A percentile compares a stretch with the other conserved stretches of the same genome.
Evolutionary conservation across 306 rosid genomes (phyloP).

Genomic region (Quercus rubra): DNA sequence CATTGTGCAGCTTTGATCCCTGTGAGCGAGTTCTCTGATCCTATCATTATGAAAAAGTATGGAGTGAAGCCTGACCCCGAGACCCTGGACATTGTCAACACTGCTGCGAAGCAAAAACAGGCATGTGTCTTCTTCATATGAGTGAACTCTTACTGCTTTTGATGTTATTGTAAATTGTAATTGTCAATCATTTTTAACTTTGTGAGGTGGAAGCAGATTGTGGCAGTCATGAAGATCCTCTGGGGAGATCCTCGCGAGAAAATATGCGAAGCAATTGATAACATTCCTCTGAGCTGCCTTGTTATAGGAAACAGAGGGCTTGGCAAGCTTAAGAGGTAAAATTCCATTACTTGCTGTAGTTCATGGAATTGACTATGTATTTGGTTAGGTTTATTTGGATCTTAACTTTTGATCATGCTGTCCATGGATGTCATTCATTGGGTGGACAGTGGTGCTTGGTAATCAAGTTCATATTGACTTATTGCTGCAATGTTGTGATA

Average conservation of each 20-base stretch:
- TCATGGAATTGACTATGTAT: neutral
- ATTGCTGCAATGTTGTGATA: neutral
- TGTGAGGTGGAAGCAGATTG: conserved; percentile 42
- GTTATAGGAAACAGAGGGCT: conserved; percentile 85
- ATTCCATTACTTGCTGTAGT: neutral
- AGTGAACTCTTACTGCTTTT: neutral
- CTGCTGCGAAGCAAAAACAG: conserved; percentile 47
- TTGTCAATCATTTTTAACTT: neutral
- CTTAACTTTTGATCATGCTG: neutral
- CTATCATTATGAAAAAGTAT: conserved; percentile 53
- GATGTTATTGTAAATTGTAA: neutral
- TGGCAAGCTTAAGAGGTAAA: conserved; percentile 60
- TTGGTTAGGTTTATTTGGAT: too few species aligned
- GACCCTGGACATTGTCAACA: conserved; percentile 44
- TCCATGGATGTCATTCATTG: neutral
- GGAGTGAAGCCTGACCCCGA: conserved; percentile 48
- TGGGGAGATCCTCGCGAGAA: conserved; percentile 79
- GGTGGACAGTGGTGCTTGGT: neutral
- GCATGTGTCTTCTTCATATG: conserved; percentile 17
- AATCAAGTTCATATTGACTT: neutral
- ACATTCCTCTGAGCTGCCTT: conserved; percentile 48
- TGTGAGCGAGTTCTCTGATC: conserved; percentile 49
- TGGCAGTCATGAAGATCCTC: conserved; percentile 56
- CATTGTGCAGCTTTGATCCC: conserved; percentile 69
- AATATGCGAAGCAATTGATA: conserved; percentile 60